These are phyloP conservation scores for Trichodelitschia bisporula DNA, from an alignment of 495 filamentous ascomycete species.

Conservation along the genomic window DNA sequence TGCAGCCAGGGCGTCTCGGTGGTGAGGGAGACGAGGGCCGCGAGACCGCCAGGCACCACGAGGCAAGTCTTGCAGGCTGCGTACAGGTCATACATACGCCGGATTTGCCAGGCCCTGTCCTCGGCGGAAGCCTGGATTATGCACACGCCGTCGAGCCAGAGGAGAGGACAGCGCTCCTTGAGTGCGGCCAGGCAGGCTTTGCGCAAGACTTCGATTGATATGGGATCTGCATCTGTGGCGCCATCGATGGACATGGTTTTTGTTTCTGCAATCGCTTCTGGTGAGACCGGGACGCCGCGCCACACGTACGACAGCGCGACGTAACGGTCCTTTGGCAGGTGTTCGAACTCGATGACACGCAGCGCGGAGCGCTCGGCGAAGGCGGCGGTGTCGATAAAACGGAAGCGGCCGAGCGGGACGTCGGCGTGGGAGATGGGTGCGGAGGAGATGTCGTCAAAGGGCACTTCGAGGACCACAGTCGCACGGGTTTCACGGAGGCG, in stretches of 20 bases:
- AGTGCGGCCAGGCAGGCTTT: not conserved
- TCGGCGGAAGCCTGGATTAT: not conserved
- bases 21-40: not conserved
- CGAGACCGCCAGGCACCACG: not conserved
- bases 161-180: not conserved
- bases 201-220: not conserved
- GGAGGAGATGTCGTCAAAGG: not conserved
- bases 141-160: slow-evolving; percentile 1
- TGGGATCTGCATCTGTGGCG: not conserved
- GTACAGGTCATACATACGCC: slow-evolving; percentile 1
- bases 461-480: not conserved
- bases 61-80: not conserved
- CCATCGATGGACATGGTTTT: not conserved
- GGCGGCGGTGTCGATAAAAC: not conserved
- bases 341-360: not conserved
- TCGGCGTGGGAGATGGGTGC: not conserved
- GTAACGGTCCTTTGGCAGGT: not conserved
- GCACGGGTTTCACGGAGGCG: not conserved
- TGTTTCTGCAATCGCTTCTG: no score
- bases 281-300: not conserved
- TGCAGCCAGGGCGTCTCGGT: not conserved
- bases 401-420: not conserved
- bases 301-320: not conserved
- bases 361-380: not conserved
- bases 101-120: not conserved